These are phyloP conservation scores for Didymella arachidicola DNA, from an alignment of 2,329 filamentous ascomycete genomes.

Conservation along the genomic window DNA sequence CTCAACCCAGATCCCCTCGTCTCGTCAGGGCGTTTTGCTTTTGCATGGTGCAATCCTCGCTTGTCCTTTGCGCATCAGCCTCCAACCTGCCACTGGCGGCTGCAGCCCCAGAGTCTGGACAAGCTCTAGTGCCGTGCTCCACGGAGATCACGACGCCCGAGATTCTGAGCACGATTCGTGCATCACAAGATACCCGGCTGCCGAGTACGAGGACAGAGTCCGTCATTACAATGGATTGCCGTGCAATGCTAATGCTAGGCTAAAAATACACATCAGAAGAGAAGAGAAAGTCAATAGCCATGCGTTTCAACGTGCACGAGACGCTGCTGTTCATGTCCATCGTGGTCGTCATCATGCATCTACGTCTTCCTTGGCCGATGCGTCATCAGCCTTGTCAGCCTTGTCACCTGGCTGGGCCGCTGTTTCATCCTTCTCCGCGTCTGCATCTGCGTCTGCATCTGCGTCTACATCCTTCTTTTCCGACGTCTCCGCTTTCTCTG, in stretches of 20 bases:
- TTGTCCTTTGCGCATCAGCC: background rate
- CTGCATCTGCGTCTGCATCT: too few species aligned
- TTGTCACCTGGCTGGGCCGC: slow-evolving; percentile 1
- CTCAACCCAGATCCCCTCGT: background rate
- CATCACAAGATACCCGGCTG: background rate
- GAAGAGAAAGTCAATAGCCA: background rate
- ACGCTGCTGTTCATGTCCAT: slow-evolving; percentile 11
- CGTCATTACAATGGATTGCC: background rate
- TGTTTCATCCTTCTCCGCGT: slow-evolving; percentile 1
- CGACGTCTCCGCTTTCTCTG: slow-evolving; percentile 1
- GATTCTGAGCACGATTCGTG: background rate
- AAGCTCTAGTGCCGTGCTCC: background rate
- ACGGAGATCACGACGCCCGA: slow-evolving; percentile 12
- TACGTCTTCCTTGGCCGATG: slow-evolving; percentile 5
- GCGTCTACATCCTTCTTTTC: slow-evolving; percentile 1
- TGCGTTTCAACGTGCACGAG: background rate
- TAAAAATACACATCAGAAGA: slow-evolving; percentile 20
- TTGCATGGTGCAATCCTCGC: background rate
- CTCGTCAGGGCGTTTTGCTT: background rate
- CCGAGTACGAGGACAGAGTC: background rate
- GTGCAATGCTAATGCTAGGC: slow-evolving; percentile 4
- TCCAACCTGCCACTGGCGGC: background rate
- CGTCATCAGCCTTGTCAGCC: slow-evolving; percentile 10
- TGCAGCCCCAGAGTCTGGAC: background rate
- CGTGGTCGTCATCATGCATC: slow-evolving; percentile 18